Conservation (phyloP, 169 alveolate species). For the Plasmodium adleri region DNA sequence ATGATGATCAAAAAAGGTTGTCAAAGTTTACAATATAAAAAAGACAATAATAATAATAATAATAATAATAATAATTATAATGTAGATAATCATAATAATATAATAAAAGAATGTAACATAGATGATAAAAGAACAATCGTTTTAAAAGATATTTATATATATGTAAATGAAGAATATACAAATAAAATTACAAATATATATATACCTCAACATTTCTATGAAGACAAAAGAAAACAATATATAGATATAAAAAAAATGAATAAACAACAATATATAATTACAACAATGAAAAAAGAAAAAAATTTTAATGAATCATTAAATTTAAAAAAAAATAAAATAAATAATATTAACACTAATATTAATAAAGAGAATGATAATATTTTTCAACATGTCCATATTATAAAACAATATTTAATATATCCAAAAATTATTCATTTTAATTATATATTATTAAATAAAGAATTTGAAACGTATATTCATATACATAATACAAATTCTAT, state of each 20-base stretch:
- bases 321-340: too few species aligned
- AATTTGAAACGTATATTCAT: slow-evolving; percentile 11
- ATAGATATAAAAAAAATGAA: slow-evolving; percentile 22
- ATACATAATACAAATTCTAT: slow-evolving; percentile 15
- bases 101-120: background rate
- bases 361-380: background rate
- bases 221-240: slow-evolving; percentile 26
- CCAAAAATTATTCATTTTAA: slow-evolving; percentile 21
- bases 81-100: background rate
- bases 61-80: background rate
- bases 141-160: slow-evolving; percentile 31
- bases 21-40: too few species aligned
- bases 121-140: background rate
- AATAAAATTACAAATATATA: slow-evolving; percentile 27
- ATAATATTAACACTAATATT: too few species aligned
- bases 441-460: slow-evolving; percentile 16
- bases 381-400: background rate
- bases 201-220: slow-evolving; percentile 30
- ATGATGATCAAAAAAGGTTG: too few species aligned
- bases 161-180: slow-evolving; percentile 13
- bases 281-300: slow-evolving; percentile 3
- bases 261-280: background rate
- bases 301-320: too few species aligned
- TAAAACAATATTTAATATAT: slow-evolving; percentile 36
- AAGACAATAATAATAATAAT: background rate